Evolutionary conservation across 148 eudicot species (phyloP).

Genomic region (Rhododendron vialii): DNA sequence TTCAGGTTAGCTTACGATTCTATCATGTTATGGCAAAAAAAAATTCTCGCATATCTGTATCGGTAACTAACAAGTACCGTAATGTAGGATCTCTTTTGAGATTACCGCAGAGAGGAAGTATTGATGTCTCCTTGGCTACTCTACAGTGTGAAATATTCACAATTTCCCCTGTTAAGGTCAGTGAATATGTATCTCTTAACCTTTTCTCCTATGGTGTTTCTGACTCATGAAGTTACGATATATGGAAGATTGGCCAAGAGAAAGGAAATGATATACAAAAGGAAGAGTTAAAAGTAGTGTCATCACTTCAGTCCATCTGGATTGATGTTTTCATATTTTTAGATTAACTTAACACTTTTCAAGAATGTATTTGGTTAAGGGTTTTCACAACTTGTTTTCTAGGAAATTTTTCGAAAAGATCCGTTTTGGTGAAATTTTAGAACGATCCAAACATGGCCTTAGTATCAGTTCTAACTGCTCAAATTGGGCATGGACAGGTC

Average conservation of each 20-base stretch:
- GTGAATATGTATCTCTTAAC: conserved; percentile 10
- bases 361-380: neutral
- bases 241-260: neutral
- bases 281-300: neutral
- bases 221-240: neutral
- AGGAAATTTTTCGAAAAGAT: neutral
- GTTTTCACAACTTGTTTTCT: neutral
- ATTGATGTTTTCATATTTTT: neutral
- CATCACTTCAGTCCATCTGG: neutral
- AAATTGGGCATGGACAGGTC: conserved; percentile 24
- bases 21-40: neutral
- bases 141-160: conserved; percentile 44
- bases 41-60: neutral
- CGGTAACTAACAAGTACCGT: neutral
- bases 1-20: conserved; percentile 30
- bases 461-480: neutral
- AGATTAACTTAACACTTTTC: neutral
- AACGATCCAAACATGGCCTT: neutral
- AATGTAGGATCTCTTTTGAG: conserved; percentile 32
- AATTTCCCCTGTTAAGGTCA: conserved; percentile 48
- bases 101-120: conserved; percentile 22
- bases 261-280: neutral
- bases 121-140: conserved; percentile 33
- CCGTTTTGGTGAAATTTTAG: neutral
- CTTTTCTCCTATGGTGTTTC: neutral